Evolutionary conservation across 208 protist genomes (phyloP).

Genomic region (Trypanosoma caninum): DNA sequence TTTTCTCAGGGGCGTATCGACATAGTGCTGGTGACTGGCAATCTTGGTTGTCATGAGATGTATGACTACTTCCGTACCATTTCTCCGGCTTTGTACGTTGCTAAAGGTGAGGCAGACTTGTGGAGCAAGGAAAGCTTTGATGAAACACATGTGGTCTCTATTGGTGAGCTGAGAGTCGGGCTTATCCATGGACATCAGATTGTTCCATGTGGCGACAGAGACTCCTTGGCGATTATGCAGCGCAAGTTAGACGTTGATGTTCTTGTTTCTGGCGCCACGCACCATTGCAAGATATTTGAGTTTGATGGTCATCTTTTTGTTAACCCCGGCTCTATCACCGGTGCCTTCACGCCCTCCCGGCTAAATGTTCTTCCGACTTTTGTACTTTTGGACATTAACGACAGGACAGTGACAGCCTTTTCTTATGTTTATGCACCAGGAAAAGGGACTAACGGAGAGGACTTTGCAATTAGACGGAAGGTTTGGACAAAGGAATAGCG

Average conservation of each 20-base stretch:
- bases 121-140: conserved; percentile 30
- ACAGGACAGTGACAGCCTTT: conserved; percentile 64
- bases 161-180: conserved; percentile 97
- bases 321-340: conserved; percentile 99
- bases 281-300: conserved; percentile 89
- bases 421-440: conserved; percentile 56
- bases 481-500: conserved; percentile 49
- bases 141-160: conserved; percentile 91
- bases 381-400: conserved; percentile 96
- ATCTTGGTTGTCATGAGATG: conserved; percentile 94
- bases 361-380: conserved; percentile 92
- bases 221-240: conserved; percentile 93
- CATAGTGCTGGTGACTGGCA: conserved; percentile 98
- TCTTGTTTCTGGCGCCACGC: conserved; percentile 95
- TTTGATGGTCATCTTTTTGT: conserved; percentile 97
- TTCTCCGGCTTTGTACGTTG: conserved; percentile 94
- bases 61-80: conserved; percentile 96
- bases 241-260: conserved; percentile 98
- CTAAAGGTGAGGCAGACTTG: conserved; percentile 97
- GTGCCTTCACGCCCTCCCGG: conserved; percentile 79
- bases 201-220: conserved; percentile 95
- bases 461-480: conserved; percentile 67
- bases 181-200: conserved; percentile 97
- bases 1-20: conserved; percentile 96
- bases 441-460: conserved; percentile 10